Conservation (phyloP, 257 asterid species). For the Petrea volubilis region DNA sequence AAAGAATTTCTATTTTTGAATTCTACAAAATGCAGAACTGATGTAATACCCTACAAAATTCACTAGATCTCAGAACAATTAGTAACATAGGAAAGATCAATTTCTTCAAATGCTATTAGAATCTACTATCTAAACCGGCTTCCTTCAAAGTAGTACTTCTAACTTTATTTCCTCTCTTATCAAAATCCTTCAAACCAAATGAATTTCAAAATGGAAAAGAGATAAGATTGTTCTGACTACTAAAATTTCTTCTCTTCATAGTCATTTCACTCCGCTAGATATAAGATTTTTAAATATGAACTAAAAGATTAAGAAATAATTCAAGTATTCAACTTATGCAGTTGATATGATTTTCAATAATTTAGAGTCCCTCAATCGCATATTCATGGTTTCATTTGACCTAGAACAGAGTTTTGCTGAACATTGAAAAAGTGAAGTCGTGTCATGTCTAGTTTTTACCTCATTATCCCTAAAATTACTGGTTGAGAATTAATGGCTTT, state of each 20-base stretch:
- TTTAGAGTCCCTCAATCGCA: too few species aligned
- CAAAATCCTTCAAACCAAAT: neutral
- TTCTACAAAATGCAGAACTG: constrained; percentile 1
- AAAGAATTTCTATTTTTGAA: neutral
- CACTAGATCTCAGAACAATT: neutral
- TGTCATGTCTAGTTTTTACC: too few species aligned
- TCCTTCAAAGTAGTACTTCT: neutral
- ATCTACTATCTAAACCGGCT: neutral
- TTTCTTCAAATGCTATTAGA: neutral
- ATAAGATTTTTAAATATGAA: neutral
- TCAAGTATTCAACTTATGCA: too few species aligned
- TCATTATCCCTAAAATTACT: too few species aligned
- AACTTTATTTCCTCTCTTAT: neutral
- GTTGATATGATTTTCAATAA: too few species aligned
- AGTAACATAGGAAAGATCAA: neutral
- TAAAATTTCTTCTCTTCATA: neutral
- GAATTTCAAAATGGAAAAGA: neutral
- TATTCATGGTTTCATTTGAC: too few species aligned
- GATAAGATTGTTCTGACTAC: too few species aligned
- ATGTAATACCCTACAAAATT: neutral
- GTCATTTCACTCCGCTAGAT: neutral
- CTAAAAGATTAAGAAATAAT: neutral
- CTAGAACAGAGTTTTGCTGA: too few species aligned
- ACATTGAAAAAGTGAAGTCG: too few species aligned
- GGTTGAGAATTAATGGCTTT: too few species aligned